Percentiles rank a stretch among this genome's conserved stretches.
phyloP scores from a whole-genome alignment of 768 basidiomycete species.

The Pleurotus tuber-regium region DNA sequence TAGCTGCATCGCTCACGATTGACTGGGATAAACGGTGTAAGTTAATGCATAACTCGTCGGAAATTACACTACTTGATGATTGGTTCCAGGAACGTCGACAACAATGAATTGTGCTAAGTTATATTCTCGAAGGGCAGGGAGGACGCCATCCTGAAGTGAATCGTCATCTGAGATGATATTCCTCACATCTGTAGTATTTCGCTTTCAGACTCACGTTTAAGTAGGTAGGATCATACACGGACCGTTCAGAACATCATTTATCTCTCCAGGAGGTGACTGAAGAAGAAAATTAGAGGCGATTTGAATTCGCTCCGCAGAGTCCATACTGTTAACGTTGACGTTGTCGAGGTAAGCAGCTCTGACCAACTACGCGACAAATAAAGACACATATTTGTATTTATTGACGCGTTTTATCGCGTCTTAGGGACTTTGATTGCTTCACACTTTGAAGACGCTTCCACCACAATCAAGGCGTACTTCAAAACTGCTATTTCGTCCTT shows the following conservation, averaged over 20 bases:
- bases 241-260: slow-evolving; percentile 96
- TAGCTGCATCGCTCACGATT: slow-evolving; percentile 75
- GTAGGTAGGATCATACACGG: slow-evolving; percentile 5
- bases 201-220: background rate
- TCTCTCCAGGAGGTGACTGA: slow-evolving; percentile 93
- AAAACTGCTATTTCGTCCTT: background rate
- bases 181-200: slow-evolving; percentile 79
- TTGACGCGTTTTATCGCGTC: slow-evolving; percentile 5
- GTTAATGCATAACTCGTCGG: background rate
- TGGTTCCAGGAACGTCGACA: slow-evolving; percentile 75
- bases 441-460: too few species aligned
- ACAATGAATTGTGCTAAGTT: slow-evolving; percentile 87
- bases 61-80: slow-evolving; percentile 61
- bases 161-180: slow-evolving; percentile 87
- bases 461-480: slow-evolving; percentile 5
- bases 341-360: too few species aligned
- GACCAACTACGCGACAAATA: too few species aligned
- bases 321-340: slow-evolving; percentile 55
- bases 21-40: slow-evolving; percentile 43
- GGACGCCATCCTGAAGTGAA: slow-evolving; percentile 71
- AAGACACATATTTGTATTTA: background rate
- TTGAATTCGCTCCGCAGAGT: slow-evolving; percentile 60
- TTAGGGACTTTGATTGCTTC: slow-evolving; percentile 4
- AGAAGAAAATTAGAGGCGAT: slow-evolving; percentile 77
- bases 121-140: slow-evolving; percentile 78